Evolutionary conservation across 768 basidiomycete species (phyloP), one percentile per base, ranked within the genome.

Genomic region (Strobilomyces confusus): DNA sequence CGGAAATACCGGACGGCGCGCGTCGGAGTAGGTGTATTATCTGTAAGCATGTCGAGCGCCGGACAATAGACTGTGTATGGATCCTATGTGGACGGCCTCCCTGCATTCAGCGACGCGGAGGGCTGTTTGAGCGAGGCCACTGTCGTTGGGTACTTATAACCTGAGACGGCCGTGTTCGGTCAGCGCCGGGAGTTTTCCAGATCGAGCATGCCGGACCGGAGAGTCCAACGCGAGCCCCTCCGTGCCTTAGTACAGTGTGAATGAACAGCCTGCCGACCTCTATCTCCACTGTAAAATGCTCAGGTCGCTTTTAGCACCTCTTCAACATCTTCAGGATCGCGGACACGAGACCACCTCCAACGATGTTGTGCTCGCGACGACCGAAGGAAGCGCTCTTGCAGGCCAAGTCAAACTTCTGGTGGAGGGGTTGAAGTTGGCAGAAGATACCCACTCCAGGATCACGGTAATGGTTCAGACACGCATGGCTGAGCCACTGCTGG

Each of bases 361-460:
- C 38, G 61, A 76, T 49, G 74, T 77, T 19, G 25, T 13, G 4
- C 15, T 23, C 44, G 19, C 36, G 17, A 42, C 42, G 17, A 17
- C 33, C 7, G 58, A 59, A 19, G 40, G 33, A 48, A 29, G 34
- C 37, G 22, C 44, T 7, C 45, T 53, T n/a, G 45, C 51, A 32
- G 48, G 86, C 65, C 70, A 87, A 29, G 86, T 92, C 81, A 75
- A 83, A 30, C 82, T 80, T 52, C 72, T 82, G 0, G 78, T 92
- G 20, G 89, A 89, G 58, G 80, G 79, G 50, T 69, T 93, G 49
- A 92, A 89, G 70, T 62, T 72, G 15, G 77, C 80, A 3, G 77
- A 81, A 44, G 74, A 75, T 45, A 60, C 74, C 30, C 59, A 68
- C 51, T 72, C 73, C 1, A 75, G 77, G 59, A 73, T 78, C 38